A percentile compares a stretch with the other conserved stretches of the same genome.
Conservation (phyloP, 129 eudicot genomes). For the Ambrosia artemisiifolia region DNA sequence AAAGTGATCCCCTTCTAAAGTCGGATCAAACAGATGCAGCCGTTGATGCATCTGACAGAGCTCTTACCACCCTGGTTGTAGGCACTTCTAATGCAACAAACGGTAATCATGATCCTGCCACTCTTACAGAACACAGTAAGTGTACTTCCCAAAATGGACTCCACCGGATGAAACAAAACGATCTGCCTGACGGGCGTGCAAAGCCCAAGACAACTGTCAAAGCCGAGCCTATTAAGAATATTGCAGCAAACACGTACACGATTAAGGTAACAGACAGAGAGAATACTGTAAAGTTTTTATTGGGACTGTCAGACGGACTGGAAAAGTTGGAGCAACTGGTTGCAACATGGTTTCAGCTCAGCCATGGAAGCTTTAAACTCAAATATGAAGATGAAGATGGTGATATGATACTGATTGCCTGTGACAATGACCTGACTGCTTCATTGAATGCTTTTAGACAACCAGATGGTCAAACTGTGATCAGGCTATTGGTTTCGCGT, state of each 20-base stretch:
- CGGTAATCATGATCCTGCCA: neutral
- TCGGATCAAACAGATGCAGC: neutral
- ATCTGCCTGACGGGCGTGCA: neutral
- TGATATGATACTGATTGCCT: conserved; percentile 2
- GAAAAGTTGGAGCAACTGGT: conserved; percentile 9
- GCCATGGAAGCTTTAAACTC: conserved; percentile 2
- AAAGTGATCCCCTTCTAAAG: neutral
- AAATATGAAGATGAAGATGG: conserved; percentile 18
- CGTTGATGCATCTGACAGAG: neutral
- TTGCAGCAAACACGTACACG: neutral
- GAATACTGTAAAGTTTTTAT: neutral
- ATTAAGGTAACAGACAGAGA: conserved; percentile 1
- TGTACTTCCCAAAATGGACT: neutral
- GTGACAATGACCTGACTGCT: conserved; percentile 3
- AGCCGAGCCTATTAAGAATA: neutral
- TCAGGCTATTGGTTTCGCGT: conserved; percentile 5
- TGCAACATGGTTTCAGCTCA: conserved; percentile 5
- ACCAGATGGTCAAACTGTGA: neutral
- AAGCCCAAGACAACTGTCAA: neutral
- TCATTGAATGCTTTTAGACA: conserved; percentile 5
- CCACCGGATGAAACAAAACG: neutral
- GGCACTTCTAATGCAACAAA: neutral
- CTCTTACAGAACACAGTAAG: neutral
- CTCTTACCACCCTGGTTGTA: neutral
- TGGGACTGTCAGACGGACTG: conserved; percentile 12